These are phyloP conservation scores for Pichia heedii DNA, from an alignment of 805 yeast genomes.

Conservation along the genomic window DNA sequence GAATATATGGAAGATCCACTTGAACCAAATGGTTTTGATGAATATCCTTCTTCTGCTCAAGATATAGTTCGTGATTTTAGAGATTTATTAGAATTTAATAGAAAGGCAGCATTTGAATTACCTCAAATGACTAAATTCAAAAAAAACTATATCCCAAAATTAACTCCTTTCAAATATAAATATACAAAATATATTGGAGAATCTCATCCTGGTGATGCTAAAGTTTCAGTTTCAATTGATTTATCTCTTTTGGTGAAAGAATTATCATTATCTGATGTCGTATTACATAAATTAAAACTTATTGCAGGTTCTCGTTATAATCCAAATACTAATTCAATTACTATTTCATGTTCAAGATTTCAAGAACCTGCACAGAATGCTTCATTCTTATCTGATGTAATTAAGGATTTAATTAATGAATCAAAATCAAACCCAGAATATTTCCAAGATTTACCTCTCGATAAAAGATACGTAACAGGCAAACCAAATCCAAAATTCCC, in stretches of 20 bases:
- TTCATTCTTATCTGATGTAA: slow-evolving; percentile 53
- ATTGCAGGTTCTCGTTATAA: slow-evolving; percentile 75
- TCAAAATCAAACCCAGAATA: slow-evolving; percentile 53
- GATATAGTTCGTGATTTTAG: slow-evolving; percentile 63
- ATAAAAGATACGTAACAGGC: slow-evolving; percentile 52
- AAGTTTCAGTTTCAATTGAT: slow-evolving; percentile 52
- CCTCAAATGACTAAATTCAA: slow-evolving; percentile 75
- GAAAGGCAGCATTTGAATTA: slow-evolving; percentile 87
- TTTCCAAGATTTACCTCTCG: slow-evolving; percentile 74
- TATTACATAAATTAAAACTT: slow-evolving; percentile 67
- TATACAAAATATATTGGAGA: slow-evolving; percentile 73
- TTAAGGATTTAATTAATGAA: slow-evolving; percentile 52
- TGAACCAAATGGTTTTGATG: slow-evolving; percentile 49
- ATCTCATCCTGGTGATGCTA: slow-evolving; percentile 56
- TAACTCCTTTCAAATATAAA: slow-evolving; percentile 54
- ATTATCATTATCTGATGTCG: slow-evolving; percentile 41
- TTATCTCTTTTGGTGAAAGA: too few relatives aligned
- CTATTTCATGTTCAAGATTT: slow-evolving; percentile 55
- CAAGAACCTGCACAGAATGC: slow-evolving; percentile 83
- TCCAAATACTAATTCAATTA: slow-evolving; percentile 46
- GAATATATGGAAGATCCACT: slow-evolving; percentile 21
- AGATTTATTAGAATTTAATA: slow-evolving; percentile 62
- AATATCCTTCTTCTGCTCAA: slow-evolving; percentile 62
- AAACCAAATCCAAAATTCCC: slow-evolving; percentile 54
- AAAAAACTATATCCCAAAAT: slow-evolving; percentile 49